phyloP scores from a whole-genome alignment of 257 asterid genomes.

The Solanum chiquidenum region DNA sequence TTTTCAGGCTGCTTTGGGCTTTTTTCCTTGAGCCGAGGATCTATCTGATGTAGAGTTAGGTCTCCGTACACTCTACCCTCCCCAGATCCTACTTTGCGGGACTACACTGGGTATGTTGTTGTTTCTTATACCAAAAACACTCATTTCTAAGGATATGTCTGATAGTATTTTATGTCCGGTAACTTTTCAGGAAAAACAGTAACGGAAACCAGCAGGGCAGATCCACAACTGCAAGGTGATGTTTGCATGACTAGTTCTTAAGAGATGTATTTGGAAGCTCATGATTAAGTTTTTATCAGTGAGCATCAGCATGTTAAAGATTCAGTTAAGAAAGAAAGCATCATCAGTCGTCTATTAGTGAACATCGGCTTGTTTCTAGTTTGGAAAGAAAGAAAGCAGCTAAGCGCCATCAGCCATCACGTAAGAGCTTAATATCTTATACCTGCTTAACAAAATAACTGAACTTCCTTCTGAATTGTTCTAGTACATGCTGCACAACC shows the following conservation, averaged over 20 bases:
- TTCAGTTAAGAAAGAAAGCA: neutral
- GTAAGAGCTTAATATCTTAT: neutral
- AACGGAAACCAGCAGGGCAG: neutral
- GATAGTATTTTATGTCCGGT: neutral
- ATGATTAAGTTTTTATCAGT: neutral
- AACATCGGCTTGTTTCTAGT: neutral
- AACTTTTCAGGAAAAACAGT: neutral
- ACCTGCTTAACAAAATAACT: slow-evolving; percentile 83
- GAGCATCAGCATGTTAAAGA: neutral
- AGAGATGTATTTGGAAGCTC: neutral
- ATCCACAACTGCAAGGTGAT: neutral
- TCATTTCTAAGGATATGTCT: neutral
- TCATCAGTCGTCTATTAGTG: neutral
- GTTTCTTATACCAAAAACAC: neutral
- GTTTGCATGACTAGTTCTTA: neutral
- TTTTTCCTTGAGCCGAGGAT: neutral
- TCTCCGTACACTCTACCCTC: neutral
- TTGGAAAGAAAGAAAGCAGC: neutral
- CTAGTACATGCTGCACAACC: slow-evolving; percentile 79
- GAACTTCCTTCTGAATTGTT: slow-evolving; percentile 77
- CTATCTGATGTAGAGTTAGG: neutral
- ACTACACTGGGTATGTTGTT: neutral
- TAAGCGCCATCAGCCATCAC: neutral
- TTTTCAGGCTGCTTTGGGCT: neutral
- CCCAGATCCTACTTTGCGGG: neutral